phyloP scores from a whole-genome alignment of 345 rosid species.

The Populus alba region DNA sequence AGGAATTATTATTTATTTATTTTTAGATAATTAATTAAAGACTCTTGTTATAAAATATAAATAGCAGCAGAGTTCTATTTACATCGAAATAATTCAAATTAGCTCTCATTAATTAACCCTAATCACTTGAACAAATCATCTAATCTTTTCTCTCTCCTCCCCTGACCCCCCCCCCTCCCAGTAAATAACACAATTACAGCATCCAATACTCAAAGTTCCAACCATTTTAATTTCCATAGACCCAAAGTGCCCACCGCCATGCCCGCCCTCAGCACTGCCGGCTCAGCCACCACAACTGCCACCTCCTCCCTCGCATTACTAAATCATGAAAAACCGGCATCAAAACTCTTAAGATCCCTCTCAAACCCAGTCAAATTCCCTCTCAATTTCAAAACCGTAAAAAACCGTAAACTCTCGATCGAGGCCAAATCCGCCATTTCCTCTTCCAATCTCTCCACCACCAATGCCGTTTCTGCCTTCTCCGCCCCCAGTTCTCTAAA shows the following conservation, averaged over 20 bases:
- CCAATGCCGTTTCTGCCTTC: neutral
- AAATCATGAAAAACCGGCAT: neutral
- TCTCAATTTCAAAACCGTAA: conserved; percentile 22
- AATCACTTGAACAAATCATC: neutral
- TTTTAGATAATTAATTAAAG: no score
- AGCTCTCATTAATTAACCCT: no score
- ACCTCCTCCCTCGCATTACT: neutral
- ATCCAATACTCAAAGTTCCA: neutral
- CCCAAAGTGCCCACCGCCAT: conserved; percentile 9
- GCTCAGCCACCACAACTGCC: neutral
- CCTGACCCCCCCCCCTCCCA: neutral
- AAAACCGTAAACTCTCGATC: conserved; percentile 25
- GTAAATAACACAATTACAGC: neutral
- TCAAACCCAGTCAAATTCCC: neutral
- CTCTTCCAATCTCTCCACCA: conserved; percentile 25
- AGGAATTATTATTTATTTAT: no score
- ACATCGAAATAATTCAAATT: neutral
- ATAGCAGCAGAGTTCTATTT: neutral
- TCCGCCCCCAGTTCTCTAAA: conserved; percentile 44
- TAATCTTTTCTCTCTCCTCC: neutral
- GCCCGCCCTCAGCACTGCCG: conserved; percentile 12
- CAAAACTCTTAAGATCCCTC: conserved; percentile 11
- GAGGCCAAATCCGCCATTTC: conserved; percentile 25
- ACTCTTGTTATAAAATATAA: no score
- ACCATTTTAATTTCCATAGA: neutral